Evolutionary conservation across 2,329 filamentous ascomycete species (phyloP), one percentile per base, ranked within the genome.

Genomic region (Anthostomella pinea): DNA sequence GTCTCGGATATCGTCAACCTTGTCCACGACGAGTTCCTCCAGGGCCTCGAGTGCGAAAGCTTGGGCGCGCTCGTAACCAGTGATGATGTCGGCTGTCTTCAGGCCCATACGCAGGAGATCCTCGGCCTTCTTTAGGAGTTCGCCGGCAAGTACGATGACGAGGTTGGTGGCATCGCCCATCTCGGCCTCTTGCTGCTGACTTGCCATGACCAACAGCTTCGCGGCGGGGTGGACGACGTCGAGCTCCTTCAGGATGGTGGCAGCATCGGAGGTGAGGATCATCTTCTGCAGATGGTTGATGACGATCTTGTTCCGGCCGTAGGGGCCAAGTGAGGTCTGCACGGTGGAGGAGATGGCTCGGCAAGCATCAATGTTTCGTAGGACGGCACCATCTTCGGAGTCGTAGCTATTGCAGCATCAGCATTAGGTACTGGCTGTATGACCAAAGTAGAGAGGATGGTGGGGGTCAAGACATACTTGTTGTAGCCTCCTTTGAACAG

Each of bases 221-320:
- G 93, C 94, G 39, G 93, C 93, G 46, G 94, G 93, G 72, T 98
- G 93, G 38, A 98, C 90, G 46, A 98, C 93, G 60, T 98, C 93
- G 65, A 98, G 81, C 72, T 98, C 94, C 59, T 89, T 85, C 54
- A 98, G 78, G 62, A 98, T 98, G 27, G 93, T 97, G 51, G 93
- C 93, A 49, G 93, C 93, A 62, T 98, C 93, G 43, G 90, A 97
- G 54, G 94, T 98, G 49, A 98, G 76, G 56, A 96, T 95, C 93
- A 98, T 96, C 77, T 98, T 98, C 68, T 95, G 88, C 47, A 98
- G 77, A 71, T 98, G 94, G 75, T 98, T 98, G 76, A 98, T 97
- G 71, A 98, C 88, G 62, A 98, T 90, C 75, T 98, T 98, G 77
- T 98, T 98, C 68, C 93, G 87, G 59, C 93, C 93, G 68, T 95